Percentiles rank a stretch among this genome's conserved stretches.
Conservation (phyloP, 1,284 basidiomycete species). For the Baeospora myosura region DNA sequence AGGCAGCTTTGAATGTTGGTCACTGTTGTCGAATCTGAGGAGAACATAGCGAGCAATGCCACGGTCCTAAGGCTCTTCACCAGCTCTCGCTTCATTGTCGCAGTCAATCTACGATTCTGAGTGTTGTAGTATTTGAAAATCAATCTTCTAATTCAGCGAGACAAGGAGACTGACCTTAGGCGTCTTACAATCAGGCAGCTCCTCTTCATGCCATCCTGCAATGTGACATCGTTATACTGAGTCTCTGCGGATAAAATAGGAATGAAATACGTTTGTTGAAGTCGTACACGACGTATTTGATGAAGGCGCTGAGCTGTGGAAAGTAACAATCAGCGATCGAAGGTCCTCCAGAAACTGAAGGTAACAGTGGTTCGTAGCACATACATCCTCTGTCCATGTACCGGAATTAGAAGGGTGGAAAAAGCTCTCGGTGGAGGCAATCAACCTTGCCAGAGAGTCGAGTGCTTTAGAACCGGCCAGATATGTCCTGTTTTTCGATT, state of each 20-base stretch:
- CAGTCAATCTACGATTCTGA: constrained; percentile 71
- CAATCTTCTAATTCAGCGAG: neutral
- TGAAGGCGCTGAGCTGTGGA: constrained; percentile 67
- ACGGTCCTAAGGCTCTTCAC: constrained; percentile 81
- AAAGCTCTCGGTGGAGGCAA: constrained; percentile 85
- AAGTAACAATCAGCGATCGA: constrained; percentile 1
- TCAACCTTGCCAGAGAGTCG: constrained; percentile 76
- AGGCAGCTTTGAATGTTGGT: constrained; percentile 63
- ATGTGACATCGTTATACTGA: neutral
- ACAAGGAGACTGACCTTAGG: constrained; percentile 42
- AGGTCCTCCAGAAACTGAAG: constrained; percentile 5
- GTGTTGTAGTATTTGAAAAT: neutral
- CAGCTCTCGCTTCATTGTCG: constrained; percentile 77
- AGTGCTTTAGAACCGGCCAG: constrained; percentile 83
- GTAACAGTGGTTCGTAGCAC: constrained; percentile 20
- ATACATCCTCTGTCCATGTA: constrained; percentile 61
- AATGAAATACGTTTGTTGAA: constrained; percentile 68
- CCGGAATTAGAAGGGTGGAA: constrained; percentile 80
- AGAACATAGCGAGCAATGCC: constrained; percentile 85
- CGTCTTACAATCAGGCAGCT: constrained; percentile 76
- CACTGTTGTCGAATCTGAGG: constrained; percentile 63
- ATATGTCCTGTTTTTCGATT: constrained; percentile 45
- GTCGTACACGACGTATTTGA: constrained; percentile 81
- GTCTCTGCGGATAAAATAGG: neutral
- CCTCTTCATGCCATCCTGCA: constrained; percentile 76